A percentile compares a stretch with the other conserved stretches of the same genome.
These are phyloP conservation scores for Rubus parviflorus DNA, from an alignment of 306 rosid genomes.

Conservation along the genomic window DNA sequence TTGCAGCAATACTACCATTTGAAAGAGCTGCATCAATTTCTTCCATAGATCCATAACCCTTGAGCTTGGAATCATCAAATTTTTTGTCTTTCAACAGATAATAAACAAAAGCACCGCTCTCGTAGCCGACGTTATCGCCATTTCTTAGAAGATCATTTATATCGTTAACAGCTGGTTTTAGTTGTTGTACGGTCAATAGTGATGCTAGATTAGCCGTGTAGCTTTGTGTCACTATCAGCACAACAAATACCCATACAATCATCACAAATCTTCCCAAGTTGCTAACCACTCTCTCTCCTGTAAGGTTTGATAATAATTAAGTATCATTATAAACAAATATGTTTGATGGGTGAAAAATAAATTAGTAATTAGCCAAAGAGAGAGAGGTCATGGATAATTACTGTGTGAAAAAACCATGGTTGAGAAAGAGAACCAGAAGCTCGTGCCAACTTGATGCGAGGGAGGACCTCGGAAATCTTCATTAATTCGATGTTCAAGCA, in stretches of 20 bases:
- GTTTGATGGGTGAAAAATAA: neutral
- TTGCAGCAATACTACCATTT: slow-evolving; percentile 28
- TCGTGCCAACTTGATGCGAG: slow-evolving; percentile 56
- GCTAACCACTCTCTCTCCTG: neutral
- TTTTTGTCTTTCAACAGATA: no score
- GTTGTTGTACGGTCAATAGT: slow-evolving; percentile 44
- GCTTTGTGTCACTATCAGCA: slow-evolving; percentile 49
- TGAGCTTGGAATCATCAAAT: no score
- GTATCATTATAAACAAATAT: neutral
- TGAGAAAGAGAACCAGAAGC: slow-evolving; percentile 60
- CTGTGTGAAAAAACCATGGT: slow-evolving; percentile 51
- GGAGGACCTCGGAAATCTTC: no score
- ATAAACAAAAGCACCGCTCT: no score
- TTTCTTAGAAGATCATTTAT: no score
- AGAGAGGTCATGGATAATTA: slow-evolving; percentile 17
- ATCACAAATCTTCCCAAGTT: slow-evolving; percentile 21
- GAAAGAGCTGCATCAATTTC: no score
- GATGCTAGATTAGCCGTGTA: slow-evolving; percentile 58
- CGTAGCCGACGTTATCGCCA: no score
- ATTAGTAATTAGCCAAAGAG: neutral
- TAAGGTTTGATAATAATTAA: neutral
- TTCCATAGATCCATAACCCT: no score
- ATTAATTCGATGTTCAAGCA: no score
- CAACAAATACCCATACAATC: slow-evolving; percentile 52
- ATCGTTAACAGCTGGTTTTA: slow-evolving; percentile 35